phyloP scores from a whole-genome alignment of 1,139 yeast genomes.

The Geotrichum fermentans region DNA sequence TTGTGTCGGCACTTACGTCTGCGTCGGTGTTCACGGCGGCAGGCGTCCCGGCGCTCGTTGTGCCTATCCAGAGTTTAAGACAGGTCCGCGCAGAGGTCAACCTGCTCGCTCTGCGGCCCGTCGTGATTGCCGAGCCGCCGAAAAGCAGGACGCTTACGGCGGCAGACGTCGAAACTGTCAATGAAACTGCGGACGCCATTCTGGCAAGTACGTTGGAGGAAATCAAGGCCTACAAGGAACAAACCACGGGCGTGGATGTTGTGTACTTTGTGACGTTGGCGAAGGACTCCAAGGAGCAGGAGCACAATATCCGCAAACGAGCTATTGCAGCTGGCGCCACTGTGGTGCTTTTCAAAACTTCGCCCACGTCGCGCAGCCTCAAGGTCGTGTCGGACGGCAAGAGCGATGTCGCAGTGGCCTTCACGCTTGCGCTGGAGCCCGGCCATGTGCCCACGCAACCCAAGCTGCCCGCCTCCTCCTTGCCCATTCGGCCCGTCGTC shows the following conservation, averaged over 20 bases:
- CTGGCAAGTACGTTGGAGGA: constrained; percentile 12
- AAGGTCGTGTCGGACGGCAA: background rate
- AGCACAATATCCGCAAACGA: background rate
- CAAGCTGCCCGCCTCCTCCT: background rate
- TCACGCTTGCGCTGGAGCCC: background rate
- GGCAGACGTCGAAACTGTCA: background rate
- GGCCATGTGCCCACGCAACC: background rate
- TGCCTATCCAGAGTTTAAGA: background rate
- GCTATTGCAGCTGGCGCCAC: constrained; percentile 10
- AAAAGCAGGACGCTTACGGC: background rate
- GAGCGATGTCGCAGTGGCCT: background rate
- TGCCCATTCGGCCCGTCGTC: constrained; percentile 39
- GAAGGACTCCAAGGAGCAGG: background rate
- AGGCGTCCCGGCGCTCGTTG: constrained; percentile 14
- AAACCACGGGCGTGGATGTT: constrained; percentile 1
- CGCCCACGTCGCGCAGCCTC: background rate
- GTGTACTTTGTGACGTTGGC: background rate
- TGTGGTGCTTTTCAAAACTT: constrained; percentile 1
- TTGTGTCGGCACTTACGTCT: constrained; percentile 9
- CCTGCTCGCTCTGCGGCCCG: background rate
- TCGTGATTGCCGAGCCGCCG: constrained; percentile 4
- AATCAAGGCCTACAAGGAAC: background rate
- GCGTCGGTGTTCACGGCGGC: background rate
- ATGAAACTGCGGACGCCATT: constrained; percentile 12
- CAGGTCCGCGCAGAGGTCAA: background rate